Evolutionary conservation across 352 stramenopile species (phyloP).

Genomic region (Achlya hypogyna): DNA sequence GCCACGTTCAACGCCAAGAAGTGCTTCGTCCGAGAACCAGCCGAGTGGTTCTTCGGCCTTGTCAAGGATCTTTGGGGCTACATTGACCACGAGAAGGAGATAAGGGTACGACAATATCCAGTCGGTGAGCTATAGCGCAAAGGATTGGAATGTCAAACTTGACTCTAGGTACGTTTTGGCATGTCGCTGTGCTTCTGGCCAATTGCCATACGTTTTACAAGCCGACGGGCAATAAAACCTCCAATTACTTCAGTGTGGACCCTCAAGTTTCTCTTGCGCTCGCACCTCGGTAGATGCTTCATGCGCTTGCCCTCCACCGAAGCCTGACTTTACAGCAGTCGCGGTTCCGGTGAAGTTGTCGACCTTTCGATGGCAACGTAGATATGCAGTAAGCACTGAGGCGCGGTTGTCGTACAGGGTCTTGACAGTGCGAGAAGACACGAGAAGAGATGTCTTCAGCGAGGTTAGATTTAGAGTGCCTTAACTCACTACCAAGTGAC

Average conservation of each 20-base stretch:
- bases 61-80: neutral
- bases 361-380: no score
- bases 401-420: no score
- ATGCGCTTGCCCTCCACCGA: no score
- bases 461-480: no score
- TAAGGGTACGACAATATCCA: neutral
- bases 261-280: neutral
- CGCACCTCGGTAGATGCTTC: neutral
- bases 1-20: neutral
- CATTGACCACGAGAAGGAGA: neutral
- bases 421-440: no score
- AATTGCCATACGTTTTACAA: slow-evolving; percentile 8
- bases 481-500: no score
- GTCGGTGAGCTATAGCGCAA: neutral
- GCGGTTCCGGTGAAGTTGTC: no score
- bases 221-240: neutral
- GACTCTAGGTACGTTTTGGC: neutral
- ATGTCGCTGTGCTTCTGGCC: neutral
- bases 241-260: neutral
- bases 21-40: neutral
- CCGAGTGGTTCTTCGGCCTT: neutral
- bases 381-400: no score
- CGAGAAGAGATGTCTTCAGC: no score
- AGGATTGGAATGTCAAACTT: neutral
- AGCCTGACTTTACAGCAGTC: no score